phyloP scores from a whole-genome alignment of 2,329 filamentous ascomycete species.

The Claviceps arundinis region DNA sequence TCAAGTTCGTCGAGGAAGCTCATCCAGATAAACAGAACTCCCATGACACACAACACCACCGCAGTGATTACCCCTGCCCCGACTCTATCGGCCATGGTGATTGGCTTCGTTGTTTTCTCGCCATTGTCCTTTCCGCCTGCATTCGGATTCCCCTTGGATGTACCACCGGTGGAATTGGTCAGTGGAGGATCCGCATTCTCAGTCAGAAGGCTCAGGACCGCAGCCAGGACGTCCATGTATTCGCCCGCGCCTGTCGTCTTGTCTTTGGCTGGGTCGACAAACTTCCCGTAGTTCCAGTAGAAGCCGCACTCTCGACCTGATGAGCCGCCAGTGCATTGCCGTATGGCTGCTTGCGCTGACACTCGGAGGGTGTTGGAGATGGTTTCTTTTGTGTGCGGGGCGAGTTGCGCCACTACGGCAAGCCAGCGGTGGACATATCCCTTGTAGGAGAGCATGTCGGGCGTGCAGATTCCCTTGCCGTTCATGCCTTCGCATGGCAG shows the following conservation, averaged over 20 bases:
- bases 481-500: conserved; percentile 43
- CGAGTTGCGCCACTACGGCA: conserved; percentile 35
- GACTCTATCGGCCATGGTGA: not conserved
- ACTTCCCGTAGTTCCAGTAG: conserved; percentile 35
- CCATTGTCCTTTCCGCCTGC: conserved; percentile 21
- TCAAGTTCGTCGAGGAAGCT: conserved; percentile 15
- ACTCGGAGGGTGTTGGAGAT: conserved; percentile 37
- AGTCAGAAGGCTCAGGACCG: conserved; percentile 30
- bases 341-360: conserved; percentile 38
- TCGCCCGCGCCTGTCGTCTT: not conserved
- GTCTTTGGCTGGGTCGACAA: conserved; percentile 1
- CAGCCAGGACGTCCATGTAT: conserved; percentile 31
- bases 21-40: conserved; percentile 38
- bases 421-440: conserved; percentile 40
- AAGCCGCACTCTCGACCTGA: conserved; percentile 31
- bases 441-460: conserved; percentile 31
- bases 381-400: conserved; percentile 33
- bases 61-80: conserved; percentile 31
- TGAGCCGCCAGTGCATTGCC: conserved; percentile 35
- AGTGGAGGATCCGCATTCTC: conserved; percentile 25
- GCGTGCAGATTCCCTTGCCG: conserved; percentile 41
- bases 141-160: conserved; percentile 26
- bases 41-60: conserved; percentile 24
- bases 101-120: conserved; percentile 6
- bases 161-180: conserved; percentile 37